These are phyloP conservation scores for Fusarium siculi DNA, from an alignment of 2,329 filamentous ascomycete species.

Conservation along the genomic window DNA sequence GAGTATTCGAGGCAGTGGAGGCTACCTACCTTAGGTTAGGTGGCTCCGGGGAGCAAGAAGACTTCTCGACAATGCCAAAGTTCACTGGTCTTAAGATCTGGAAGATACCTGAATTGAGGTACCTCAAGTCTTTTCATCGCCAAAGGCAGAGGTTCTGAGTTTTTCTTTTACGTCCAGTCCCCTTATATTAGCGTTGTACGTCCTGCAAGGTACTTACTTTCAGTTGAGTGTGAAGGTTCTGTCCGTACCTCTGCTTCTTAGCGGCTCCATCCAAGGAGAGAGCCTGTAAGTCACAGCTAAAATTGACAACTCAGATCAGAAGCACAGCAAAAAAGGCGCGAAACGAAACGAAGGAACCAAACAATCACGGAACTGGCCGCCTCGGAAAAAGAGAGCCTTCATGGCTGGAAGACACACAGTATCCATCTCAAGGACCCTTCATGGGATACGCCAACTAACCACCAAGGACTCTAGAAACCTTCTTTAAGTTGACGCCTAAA, in stretches of 20 bases:
- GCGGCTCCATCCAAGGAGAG: not conserved
- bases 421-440: not conserved
- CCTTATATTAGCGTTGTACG: not conserved
- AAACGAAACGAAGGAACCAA: not conserved
- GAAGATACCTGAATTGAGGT: not conserved
- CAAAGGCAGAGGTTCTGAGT: not conserved
- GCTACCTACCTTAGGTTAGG: not conserved
- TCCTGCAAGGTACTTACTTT: not conserved
- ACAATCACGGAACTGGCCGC: constrained; percentile 3
- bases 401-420: not conserved
- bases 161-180: not conserved
- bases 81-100: not conserved
- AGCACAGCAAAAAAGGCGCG: constrained; percentile 3
- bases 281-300: not conserved
- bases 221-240: not conserved
- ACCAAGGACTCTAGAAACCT: constrained; percentile 16
- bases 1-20: not conserved
- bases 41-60: not conserved
- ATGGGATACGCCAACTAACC: constrained; percentile 11
- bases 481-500: constrained; percentile 18
- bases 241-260: not conserved
- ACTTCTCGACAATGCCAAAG: not conserved
- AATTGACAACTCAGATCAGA: constrained; percentile 22
- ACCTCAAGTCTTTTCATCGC: not conserved
- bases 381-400: not conserved